Evolutionary conservation across 139 green algal genomes (phyloP).

Genomic region (Edaphochlamys debaryana): DNA sequence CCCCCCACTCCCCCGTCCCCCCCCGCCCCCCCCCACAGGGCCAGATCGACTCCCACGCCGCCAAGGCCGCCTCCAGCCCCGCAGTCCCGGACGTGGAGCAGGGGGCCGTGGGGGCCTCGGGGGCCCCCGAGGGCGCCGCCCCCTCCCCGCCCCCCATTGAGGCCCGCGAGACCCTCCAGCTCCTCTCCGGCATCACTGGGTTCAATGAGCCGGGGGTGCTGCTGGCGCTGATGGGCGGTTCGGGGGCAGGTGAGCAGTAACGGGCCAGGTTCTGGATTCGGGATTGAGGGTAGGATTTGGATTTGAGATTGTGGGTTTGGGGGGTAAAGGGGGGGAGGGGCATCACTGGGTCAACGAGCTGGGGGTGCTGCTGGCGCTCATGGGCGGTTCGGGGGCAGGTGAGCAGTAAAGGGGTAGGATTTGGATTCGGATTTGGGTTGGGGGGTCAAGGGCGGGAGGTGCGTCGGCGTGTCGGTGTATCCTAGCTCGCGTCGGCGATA

Average conservation of each 20-base stretch:
- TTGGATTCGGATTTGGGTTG: too few relatives aligned
- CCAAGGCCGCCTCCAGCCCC: too few relatives aligned
- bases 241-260: constrained; percentile 33
- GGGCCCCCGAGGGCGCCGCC: too few relatives aligned
- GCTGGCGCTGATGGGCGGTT: constrained; percentile 79
- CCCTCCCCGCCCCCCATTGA: background rate
- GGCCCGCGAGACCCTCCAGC: constrained; percentile 38
- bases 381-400: constrained; percentile 70
- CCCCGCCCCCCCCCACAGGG: background rate
- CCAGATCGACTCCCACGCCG: constrained; percentile 1
- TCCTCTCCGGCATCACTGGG: constrained; percentile 70
- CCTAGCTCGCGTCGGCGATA: too few relatives aligned
- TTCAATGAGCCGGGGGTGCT: constrained; percentile 53
- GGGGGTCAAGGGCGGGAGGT: too few relatives aligned
- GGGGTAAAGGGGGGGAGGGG: too few relatives aligned
- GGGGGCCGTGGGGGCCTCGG: background rate
- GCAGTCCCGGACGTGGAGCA: constrained; percentile 4
- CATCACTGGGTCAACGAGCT: constrained; percentile 65
- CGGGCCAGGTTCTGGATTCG: too few relatives aligned
- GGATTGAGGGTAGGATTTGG: too few relatives aligned
- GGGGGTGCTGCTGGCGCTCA: constrained; percentile 64
- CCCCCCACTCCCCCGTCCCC: too few relatives aligned
- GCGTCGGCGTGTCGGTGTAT: constrained; percentile 68
- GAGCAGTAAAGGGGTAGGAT: background rate
- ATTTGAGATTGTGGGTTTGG: too few relatives aligned